Base-by-base conservation (phyloP, 768 basidiomycete genomes). In the Solioccasus polychromus region DNA sequence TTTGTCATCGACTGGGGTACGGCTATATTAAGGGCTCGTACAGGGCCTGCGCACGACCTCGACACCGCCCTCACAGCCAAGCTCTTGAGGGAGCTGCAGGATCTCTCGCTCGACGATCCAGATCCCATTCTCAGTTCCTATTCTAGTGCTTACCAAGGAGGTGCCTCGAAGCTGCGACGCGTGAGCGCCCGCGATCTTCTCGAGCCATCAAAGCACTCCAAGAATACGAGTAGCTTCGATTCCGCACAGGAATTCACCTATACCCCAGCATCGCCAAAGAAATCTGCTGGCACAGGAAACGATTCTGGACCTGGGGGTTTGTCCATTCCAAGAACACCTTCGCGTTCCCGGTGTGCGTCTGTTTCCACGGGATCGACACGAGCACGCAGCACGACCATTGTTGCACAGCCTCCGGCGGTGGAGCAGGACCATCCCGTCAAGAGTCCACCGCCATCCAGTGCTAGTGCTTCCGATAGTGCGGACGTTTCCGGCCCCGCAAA, bases 1-100 rank as follows among this genome's bases (percentile, higher is more conserved):
- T 56, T 69, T 5, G 71, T 72, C 30, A 56, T 81, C 23, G 76
- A 80, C 45, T 84, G 79, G 78, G 63, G 62, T 26, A 52, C 56
- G 17, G 70, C 71, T 24, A 55, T 77, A 31, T 54, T 78, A 7
- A 64, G 59, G 25, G 53, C 58, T 31, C 61, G 63, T 12, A 25
- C 57, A 24, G 66, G 66, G 18, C n/a, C 50, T 4, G n/a, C 50
- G 0, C 54, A 52, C 8, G 65, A 59, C n/a, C 48, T 61, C 1
- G 63, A 66, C 26, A 14, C 53, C n/a, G 37, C 40, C 39, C 39
- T 66, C 37, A 42, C 55, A 8, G 19, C 48, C 23, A 53, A 52
- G 29, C 43, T 66, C 34, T 24, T 50, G 40, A 49, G 45, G 30
- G 66, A 66, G 42, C 35, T 66, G 4, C 50, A 48, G 32, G 55